These are phyloP conservation scores for Candida frijolesensis DNA, from an alignment of 1,139 yeast species.

Conservation along the genomic window DNA sequence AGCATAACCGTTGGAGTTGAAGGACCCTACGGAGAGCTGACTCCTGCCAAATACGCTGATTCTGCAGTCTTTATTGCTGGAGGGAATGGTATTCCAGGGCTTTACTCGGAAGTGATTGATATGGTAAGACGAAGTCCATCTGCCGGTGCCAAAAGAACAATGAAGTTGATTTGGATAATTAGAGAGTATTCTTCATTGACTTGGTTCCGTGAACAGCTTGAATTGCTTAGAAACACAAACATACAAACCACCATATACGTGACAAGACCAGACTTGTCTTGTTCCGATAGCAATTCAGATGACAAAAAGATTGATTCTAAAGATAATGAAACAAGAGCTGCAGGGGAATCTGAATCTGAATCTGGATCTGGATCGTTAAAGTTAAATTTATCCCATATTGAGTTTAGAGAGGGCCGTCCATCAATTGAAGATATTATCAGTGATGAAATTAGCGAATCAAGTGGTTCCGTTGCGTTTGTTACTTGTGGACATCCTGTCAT, in stretches of 20 bases:
- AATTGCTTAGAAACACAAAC: constrained; percentile 29
- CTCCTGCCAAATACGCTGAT: constrained; percentile 31
- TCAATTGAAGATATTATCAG: constrained; percentile 20
- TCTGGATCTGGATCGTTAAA: too few species aligned
- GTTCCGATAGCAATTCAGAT: too few species aligned
- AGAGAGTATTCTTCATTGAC: constrained; percentile 44
- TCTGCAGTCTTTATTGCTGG: constrained; percentile 47
- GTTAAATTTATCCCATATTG: too few species aligned
- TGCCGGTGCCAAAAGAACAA: constrained; percentile 43
- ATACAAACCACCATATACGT: constrained; percentile 30
- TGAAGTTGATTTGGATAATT: constrained; percentile 55
- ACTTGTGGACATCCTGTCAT: constrained; percentile 51
- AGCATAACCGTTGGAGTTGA: constrained; percentile 37
- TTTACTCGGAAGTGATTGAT: constrained; percentile 39
- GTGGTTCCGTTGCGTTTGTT: constrained; percentile 45
- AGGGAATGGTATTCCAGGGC: constrained; percentile 49
- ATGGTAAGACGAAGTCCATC: constrained; percentile 39
- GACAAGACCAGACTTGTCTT: too few species aligned
- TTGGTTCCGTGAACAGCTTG: constrained; percentile 56
- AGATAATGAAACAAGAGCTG: too few species aligned
- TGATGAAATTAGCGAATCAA: constrained; percentile 30
- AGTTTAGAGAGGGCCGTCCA: too few species aligned
- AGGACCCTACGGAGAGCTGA: constrained; percentile 43
- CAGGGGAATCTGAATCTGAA: too few species aligned
- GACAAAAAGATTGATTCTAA: too few species aligned